Evolutionary conservation across 2,329 filamentous ascomycete genomes (phyloP).

Genomic region (Aspergillus sp.): DNA sequence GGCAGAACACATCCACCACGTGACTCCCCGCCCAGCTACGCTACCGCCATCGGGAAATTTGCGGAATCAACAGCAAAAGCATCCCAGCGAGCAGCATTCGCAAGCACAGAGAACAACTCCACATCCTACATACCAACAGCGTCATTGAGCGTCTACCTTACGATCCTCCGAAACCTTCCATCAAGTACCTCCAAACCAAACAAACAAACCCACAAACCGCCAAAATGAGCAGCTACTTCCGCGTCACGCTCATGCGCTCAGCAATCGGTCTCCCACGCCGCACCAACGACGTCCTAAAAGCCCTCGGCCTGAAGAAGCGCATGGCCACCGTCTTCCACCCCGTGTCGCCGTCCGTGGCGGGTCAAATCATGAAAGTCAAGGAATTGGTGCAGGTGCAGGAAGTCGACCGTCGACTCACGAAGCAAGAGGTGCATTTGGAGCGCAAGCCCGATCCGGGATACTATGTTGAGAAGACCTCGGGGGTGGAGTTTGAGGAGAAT

Average conservation of each 20-base stretch:
- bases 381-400: slow-evolving; percentile 83
- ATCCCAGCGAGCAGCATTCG: neutral
- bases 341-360: slow-evolving; percentile 76
- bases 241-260: slow-evolving; percentile 85
- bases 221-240: slow-evolving; percentile 76
- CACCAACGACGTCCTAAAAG: slow-evolving; percentile 76
- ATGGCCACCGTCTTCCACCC: slow-evolving; percentile 88
- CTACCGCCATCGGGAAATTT: slow-evolving; percentile 21
- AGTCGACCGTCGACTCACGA: slow-evolving; percentile 66
- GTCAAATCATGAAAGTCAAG: slow-evolving; percentile 92
- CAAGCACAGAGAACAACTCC: neutral
- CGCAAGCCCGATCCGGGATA: slow-evolving; percentile 78
- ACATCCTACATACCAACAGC: too few relatives aligned
- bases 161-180: neutral
- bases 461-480: slow-evolving; percentile 66
- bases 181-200: neutral
- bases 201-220: neutral
- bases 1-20: slow-evolving; percentile 28
- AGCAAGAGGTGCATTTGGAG: slow-evolving; percentile 68
- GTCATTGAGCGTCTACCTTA: too few relatives aligned
- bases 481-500: slow-evolving; percentile 25
- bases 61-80: slow-evolving; percentile 2
- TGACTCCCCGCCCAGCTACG: slow-evolving; percentile 35
- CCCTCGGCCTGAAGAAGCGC: slow-evolving; percentile 82
- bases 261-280: slow-evolving; percentile 84